Conservation (phyloP, 2,329 filamentous ascomycete species). For the Aspergillus transmontanensis region DNA sequence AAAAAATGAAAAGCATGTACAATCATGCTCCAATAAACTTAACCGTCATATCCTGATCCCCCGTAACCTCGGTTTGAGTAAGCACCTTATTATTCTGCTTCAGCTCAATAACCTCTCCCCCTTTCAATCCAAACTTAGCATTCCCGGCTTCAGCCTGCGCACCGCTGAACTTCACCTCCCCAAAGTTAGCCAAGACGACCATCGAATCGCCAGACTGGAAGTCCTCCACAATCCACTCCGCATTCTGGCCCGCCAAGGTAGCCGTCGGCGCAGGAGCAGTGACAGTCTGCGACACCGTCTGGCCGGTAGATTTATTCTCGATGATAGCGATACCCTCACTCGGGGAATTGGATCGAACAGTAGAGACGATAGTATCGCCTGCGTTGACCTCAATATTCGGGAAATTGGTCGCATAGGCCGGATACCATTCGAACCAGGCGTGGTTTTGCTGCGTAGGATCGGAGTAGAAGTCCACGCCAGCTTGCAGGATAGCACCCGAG, state of each 20-base stretch:
- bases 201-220: slow-evolving; percentile 44
- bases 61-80: slow-evolving; percentile 29
- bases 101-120: slow-evolving; percentile 51
- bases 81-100: slow-evolving; percentile 45
- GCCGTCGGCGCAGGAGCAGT: slow-evolving; percentile 40
- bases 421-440: slow-evolving; percentile 66
- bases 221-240: slow-evolving; percentile 67
- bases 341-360: slow-evolving; percentile 41
- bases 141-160: slow-evolving; percentile 29
- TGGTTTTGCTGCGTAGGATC: slow-evolving; percentile 51
- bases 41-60: slow-evolving; percentile 32
- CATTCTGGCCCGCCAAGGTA: slow-evolving; percentile 58
- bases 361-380: slow-evolving; percentile 50
- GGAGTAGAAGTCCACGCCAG: slow-evolving; percentile 59
- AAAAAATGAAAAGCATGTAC: background rate
- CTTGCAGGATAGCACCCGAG: slow-evolving; percentile 57
- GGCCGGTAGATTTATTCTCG: slow-evolving; percentile 56
- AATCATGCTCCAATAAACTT: slow-evolving; percentile 18
- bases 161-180: slow-evolving; percentile 44
- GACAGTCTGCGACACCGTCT: slow-evolving; percentile 56
- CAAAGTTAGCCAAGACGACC: slow-evolving; percentile 53
- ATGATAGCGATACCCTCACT: slow-evolving; percentile 51
- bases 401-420: slow-evolving; percentile 59
- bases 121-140: slow-evolving; percentile 32
- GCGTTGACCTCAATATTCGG: slow-evolving; percentile 46